These are phyloP conservation scores for Chrysanthemum seticuspe DNA, from an alignment of 129 eudicot species.

Conservation along the genomic window DNA sequence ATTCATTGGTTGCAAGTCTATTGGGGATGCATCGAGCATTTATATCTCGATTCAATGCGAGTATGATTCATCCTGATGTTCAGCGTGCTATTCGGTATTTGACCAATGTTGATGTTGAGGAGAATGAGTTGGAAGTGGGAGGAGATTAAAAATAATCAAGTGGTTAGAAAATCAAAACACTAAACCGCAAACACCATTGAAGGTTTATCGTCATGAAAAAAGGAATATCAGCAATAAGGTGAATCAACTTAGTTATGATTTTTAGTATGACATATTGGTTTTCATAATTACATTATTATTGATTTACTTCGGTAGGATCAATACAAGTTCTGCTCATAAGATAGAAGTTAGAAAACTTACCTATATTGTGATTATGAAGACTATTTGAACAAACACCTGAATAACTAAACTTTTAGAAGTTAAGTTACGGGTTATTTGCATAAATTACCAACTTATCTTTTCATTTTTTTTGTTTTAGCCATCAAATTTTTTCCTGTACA, in stretches of 20 bases:
- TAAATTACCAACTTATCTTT: no score
- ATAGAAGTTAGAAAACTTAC: not conserved
- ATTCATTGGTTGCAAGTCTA: no score
- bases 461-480: no score
- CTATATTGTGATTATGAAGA: not conserved
- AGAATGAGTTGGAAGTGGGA: no score
- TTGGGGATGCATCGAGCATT: no score
- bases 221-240: constrained; percentile 36
- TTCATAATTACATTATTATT: constrained; percentile 1
- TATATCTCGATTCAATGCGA: no score
- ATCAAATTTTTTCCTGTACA: no score
- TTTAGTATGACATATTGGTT: not conserved
- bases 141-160: no score
- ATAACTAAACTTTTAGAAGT: not conserved
- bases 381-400: not conserved
- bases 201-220: constrained; percentile 41
- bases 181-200: not conserved
- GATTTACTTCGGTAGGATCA: not conserved
- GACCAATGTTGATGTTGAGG: no score
- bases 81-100: no score
- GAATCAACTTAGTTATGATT: constrained; percentile 13
- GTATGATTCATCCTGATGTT: no score
- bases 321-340: not conserved
- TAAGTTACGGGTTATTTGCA: not conserved
- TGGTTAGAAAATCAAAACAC: no score